Evolutionary conservation across 2,329 filamentous ascomycete genomes (phyloP).

Genomic region (Xylariales sp.): DNA sequence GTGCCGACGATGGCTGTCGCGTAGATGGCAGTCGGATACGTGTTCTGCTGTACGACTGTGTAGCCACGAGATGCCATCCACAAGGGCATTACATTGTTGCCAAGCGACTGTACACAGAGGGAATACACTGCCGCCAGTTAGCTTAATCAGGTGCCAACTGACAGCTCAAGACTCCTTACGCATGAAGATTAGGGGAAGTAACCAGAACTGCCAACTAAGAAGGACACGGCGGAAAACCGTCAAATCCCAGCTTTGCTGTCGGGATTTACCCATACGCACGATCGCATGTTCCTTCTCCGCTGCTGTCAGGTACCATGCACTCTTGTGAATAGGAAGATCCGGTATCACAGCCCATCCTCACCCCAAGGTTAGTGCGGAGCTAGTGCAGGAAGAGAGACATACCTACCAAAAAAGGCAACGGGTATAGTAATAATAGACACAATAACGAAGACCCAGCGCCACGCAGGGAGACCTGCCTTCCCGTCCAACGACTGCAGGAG

Average conservation of each 20-base stretch:
- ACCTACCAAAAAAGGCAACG: slow-evolving; percentile 40
- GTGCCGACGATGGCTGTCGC: slow-evolving; percentile 37
- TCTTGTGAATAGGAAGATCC: slow-evolving; percentile 34
- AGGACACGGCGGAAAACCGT: slow-evolving; percentile 9
- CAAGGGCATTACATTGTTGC: slow-evolving; percentile 39
- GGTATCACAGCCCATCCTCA: slow-evolving; percentile 39
- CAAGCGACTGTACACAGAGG: slow-evolving; percentile 35
- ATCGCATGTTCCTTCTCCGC: slow-evolving; percentile 32
- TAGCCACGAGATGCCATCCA: slow-evolving; percentile 42
- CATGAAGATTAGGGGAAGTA: slow-evolving; percentile 41
- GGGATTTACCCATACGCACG: slow-evolving; percentile 28
- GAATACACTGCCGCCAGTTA: slow-evolving; percentile 39
- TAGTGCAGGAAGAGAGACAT: too few species aligned
- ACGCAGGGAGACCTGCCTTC: slow-evolving; percentile 15
- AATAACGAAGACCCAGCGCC: slow-evolving; percentile 50
- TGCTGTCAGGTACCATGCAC: slow-evolving; percentile 33
- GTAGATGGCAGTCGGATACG: slow-evolving; percentile 37
- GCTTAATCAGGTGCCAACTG: too few species aligned
- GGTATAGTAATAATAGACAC: slow-evolving; percentile 53
- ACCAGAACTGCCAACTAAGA: slow-evolving; percentile 41
- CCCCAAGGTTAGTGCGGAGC: too few species aligned
- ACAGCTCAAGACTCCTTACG: too few species aligned
- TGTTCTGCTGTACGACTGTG: slow-evolving; percentile 37
- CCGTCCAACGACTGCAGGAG: slow-evolving; percentile 37
- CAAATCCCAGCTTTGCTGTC: slow-evolving; percentile 11